Conservation (phyloP, 495 filamentous ascomycete species). For the Neurospora terricola region DNA sequence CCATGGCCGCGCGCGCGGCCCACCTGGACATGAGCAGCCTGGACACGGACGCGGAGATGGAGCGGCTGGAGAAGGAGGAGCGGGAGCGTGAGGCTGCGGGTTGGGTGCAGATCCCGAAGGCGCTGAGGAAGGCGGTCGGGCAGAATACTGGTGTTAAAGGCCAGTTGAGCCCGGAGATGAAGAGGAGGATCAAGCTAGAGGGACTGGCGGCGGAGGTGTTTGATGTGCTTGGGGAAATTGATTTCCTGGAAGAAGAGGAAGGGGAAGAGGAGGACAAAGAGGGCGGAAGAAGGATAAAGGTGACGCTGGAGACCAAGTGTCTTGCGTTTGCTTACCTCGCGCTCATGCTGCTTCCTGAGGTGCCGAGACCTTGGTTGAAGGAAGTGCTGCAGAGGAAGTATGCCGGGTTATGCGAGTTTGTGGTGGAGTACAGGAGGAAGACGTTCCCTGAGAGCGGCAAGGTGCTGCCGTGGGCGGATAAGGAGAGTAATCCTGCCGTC, state of each 20-base stretch:
- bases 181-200: slow-evolving; percentile 56
- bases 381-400: slow-evolving; percentile 51
- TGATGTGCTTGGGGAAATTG: slow-evolving; percentile 53
- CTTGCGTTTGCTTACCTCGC: slow-evolving; percentile 67
- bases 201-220: slow-evolving; percentile 58
- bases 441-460: slow-evolving; percentile 24
- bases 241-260: slow-evolving; percentile 36
- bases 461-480: slow-evolving; percentile 7
- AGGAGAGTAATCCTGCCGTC: neutral
- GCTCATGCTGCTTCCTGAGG: slow-evolving; percentile 56
- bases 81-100: slow-evolving; percentile 19
- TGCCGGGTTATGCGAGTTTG: slow-evolving; percentile 43
- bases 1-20: slow-evolving; percentile 56
- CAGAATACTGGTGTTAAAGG: slow-evolving; percentile 1
- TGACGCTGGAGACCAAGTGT: slow-evolving; percentile 62
- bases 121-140: slow-evolving; percentile 14
- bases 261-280: neutral
- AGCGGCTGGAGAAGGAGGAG: slow-evolving; percentile 20
- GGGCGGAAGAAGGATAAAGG: neutral
- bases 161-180: slow-evolving; percentile 36
- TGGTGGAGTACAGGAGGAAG: slow-evolving; percentile 32
- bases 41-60: slow-evolving; percentile 32
- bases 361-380: slow-evolving; percentile 64
- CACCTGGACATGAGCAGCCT: slow-evolving; percentile 54
- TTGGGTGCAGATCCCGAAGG: slow-evolving; percentile 20